Conservation (phyloP, 73 alveolate genomes). For the Paramecium octaurelia region DNA sequence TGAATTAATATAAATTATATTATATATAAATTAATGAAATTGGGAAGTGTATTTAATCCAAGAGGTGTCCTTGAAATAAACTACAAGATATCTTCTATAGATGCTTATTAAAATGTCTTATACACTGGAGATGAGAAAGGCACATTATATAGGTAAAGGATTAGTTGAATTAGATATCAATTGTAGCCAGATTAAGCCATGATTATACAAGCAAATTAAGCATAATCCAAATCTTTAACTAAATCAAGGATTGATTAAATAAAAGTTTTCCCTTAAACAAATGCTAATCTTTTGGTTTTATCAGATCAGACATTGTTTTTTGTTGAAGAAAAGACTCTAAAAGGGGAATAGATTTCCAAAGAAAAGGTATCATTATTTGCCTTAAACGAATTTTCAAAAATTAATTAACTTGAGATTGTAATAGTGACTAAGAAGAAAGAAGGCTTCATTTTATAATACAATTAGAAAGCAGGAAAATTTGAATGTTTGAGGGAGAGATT, state of each 20-base stretch:
- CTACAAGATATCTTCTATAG: constrained; percentile 33
- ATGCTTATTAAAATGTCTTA: neutral
- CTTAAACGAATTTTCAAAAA: neutral
- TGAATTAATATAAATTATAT: neutral
- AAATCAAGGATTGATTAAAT: constrained; percentile 18
- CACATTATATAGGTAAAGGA: neutral
- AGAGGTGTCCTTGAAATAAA: neutral
- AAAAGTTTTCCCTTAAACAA: neutral
- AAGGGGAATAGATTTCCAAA: neutral
- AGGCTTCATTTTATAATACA: neutral
- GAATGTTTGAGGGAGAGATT: constrained; percentile 14
- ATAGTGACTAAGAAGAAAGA: constrained; percentile 39
- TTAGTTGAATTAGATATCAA: neutral
- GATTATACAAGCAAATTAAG: neutral
- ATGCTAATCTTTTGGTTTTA: constrained; percentile 3
- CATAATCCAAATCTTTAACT: neutral
- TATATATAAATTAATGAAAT: neutral
- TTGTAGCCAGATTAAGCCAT: constrained; percentile 3
- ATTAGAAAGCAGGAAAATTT: neutral
- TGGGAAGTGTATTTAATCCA: constrained; percentile 24
- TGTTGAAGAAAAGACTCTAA: neutral
- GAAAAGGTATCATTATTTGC: constrained; percentile 16
- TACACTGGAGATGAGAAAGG: constrained; percentile 49
- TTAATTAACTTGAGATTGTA: neutral
- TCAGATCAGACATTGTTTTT: neutral